Evolutionary conservation across 2,329 filamentous ascomycete species (phyloP), one percentile per base, ranked within the genome.

Genomic region (Mollisiaceae sp.): DNA sequence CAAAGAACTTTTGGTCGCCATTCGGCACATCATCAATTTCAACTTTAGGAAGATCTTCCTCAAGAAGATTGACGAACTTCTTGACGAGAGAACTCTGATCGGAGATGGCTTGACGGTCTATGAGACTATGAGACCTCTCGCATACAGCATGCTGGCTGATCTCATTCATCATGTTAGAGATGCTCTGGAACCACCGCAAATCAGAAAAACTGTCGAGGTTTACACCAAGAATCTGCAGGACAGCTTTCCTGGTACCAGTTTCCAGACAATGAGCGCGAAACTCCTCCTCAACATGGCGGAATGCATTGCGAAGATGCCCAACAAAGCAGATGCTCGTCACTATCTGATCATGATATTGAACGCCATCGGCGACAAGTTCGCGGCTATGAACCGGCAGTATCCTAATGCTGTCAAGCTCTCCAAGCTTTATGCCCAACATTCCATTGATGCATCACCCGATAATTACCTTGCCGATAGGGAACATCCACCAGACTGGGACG

Each of bases 251-350:
- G 96, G 96, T 9, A 98, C 96, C 0, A 99, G 94, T 78, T 99
- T 99, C 76, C 96, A 99, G 78, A 99, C 95, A 0, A 99, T 99
- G 95, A 98, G 95, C 73, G 96, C 95, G 0, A 99, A 98, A 78
- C 83, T 99, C 2, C 82, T 99, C 0, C 83, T 99, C 14, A 99
- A 99, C 77, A 96, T 99, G 93, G 95, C 94, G 0, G 96, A 99
- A 74, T 97, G 93, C 77, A 99, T 99, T 75, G 92, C 94, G 0
- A 97, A 94, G 77, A 86, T 99, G 72, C 90, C 91, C 22, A 92
- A 97, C 76, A 99, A 98, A 80, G 88, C 91, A 52, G 94, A 99
- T 77, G 95, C 95, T 27, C 89, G 96, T 6, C 94, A 98, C 77
- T 97, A 97, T 77, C 82, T 99, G 67, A 93, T 99, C 75, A 95